A percentile compares a stretch with the other conserved stretches of the same genome.
Evolutionary conservation across 805 yeast genomes (phyloP).

Genomic region (Komagataella mondaviorum): DNA sequence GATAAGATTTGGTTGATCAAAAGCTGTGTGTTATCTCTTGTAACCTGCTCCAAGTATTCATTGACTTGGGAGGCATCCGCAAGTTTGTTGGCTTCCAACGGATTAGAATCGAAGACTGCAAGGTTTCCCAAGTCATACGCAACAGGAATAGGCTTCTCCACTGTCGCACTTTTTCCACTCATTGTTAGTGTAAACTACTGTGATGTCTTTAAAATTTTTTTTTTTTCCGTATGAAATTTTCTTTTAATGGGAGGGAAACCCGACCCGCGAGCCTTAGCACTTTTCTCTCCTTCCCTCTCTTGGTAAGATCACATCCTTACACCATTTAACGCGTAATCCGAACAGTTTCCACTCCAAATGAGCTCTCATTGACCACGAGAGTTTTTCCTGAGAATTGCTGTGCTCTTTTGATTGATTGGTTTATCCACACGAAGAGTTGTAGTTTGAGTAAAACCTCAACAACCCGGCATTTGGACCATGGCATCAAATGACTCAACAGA

Average conservation of each 20-base stretch:
- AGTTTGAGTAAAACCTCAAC: background rate
- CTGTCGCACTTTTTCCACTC: slow-evolving; percentile 58
- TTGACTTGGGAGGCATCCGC: slow-evolving; percentile 45
- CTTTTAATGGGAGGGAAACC: background rate
- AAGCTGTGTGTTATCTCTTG: slow-evolving; percentile 90
- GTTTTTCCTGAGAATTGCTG: background rate
- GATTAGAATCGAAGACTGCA: slow-evolving; percentile 82
- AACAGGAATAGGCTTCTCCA: slow-evolving; percentile 85
- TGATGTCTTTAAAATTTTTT: background rate
- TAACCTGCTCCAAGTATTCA: slow-evolving; percentile 42
- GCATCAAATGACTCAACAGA: background rate
- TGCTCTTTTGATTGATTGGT: background rate
- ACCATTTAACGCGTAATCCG: background rate
- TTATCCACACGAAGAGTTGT: background rate
- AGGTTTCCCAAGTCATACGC: slow-evolving; percentile 82
- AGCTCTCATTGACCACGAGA: background rate
- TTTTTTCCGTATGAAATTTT: background rate
- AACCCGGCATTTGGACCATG: background rate
- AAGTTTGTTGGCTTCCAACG: slow-evolving; percentile 52
- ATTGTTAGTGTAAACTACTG: background rate
- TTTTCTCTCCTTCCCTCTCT: background rate
- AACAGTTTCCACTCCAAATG: background rate
- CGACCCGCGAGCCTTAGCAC: background rate
- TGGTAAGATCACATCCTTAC: background rate
- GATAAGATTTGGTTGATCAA: slow-evolving; percentile 83